Evolutionary conservation across 805 yeast species (phyloP), one percentile per base, ranked within the genome.

Genomic region (Isabelozyma pseudorhagii): DNA sequence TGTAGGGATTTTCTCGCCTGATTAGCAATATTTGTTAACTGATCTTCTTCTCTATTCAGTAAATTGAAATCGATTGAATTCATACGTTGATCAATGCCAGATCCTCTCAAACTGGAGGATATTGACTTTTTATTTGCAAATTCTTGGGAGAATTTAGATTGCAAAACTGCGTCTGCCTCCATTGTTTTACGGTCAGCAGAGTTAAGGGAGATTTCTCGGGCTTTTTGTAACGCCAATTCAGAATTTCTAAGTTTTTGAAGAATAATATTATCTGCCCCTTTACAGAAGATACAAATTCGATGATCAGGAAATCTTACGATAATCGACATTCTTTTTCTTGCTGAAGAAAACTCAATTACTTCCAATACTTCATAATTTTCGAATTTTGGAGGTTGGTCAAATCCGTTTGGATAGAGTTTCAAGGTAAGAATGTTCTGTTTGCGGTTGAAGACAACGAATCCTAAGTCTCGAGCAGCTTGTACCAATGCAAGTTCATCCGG

Each of bases 401-500:
- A 83, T 0, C 98, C 97, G 47, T 84, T 59, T 0, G 98, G 97
- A 63, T 86, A 94, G 0, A 90, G 81, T 56, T 92, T 84, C 18
- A 94, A 69, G 0, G 85, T 79, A 43, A 94, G 64, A 1, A 70
- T 65, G 50, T 79, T 80, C 43, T 81, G 82, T 51, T 81, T 81
- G 48, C 87, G 81, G 50, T 89, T 90, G 49, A 74, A 77, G 7
- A 92, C 87, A n/a, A 92, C 83, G 64, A 77, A 94, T 0, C 99
- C 99, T 76, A 94, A 77, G 62, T 94, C 99, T 56, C 97, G 78
- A 0, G 99, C 99, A 1, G 98, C 99, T 43, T 86, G 82, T 3
- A 94, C 93, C 29, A 94, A 71, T 0, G 99, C 99, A 45, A 92
- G 69, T 64, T 94, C 99, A 68, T 94, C 99, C 0, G 99, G 99